phyloP scores from a whole-genome alignment of 768 basidiomycete genomes.

The Stropharia rugosoannulata region DNA sequence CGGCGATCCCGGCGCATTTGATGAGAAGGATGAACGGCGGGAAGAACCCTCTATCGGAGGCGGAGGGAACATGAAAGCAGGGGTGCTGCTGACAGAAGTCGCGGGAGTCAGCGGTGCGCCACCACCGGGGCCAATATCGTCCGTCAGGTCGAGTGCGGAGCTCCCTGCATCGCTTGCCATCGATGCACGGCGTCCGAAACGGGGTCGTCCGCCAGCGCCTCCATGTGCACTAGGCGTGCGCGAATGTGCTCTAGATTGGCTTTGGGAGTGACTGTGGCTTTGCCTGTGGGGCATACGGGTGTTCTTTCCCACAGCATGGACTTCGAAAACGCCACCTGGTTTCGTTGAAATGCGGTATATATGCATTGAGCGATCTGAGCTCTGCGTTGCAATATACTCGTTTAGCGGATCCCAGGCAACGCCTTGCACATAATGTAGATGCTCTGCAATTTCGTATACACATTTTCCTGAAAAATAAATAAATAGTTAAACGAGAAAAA shows the following conservation, averaged over 20 bases:
- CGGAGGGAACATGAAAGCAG: slow-evolving; percentile 67
- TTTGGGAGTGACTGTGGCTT: slow-evolving; percentile 44
- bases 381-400: slow-evolving; percentile 97
- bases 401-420: slow-evolving; percentile 99
- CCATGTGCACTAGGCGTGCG: slow-evolving; percentile 66
- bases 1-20: slow-evolving; percentile 78
- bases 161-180: slow-evolving; percentile 74
- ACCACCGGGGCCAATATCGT: slow-evolving; percentile 32
- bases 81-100: slow-evolving; percentile 66
- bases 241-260: slow-evolving; percentile 6
- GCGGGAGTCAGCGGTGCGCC: slow-evolving; percentile 59
- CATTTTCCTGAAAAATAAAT: slow-evolving; percentile 64
- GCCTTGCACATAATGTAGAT: slow-evolving; percentile 96
- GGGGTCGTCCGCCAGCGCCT: slow-evolving; percentile 42
- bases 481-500: not conserved
- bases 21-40: slow-evolving; percentile 75
- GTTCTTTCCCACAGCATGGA: slow-evolving; percentile 90
- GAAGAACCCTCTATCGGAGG: slow-evolving; percentile 60
- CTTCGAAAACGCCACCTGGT: slow-evolving; percentile 82
- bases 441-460: slow-evolving; percentile 88
- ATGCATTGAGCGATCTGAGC: slow-evolving; percentile 94
- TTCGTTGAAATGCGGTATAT: slow-evolving; percentile 83
- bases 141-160: slow-evolving; percentile 36
- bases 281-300: slow-evolving; percentile 72
- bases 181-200: slow-evolving; percentile 67